These are phyloP conservation scores for Eimeria sp. DNA, from an alignment of 169 alveolate genomes.

Conservation along the genomic window DNA sequence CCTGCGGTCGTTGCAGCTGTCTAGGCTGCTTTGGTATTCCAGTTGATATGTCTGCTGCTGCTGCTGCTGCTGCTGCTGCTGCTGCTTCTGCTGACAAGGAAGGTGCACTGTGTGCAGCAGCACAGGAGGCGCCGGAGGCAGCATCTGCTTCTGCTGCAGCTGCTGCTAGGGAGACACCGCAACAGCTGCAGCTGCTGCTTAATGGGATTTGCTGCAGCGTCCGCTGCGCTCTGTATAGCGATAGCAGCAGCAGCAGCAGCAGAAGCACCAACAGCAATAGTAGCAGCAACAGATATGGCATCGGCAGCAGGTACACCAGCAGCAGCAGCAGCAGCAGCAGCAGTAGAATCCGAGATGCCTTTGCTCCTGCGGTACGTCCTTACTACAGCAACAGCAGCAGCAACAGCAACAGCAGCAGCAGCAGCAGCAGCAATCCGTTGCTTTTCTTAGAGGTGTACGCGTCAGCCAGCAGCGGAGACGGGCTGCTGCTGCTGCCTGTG, in stretches of 20 bases:
- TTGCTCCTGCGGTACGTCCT: constrained; percentile 6
- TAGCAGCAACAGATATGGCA: constrained; percentile 24
- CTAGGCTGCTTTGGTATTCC: constrained; percentile 42
- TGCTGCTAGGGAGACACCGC: neutral
- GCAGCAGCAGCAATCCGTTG: constrained; percentile 39
- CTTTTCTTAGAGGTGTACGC: constrained; percentile 23
- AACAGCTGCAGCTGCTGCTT: constrained; percentile 6
- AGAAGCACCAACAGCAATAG: constrained; percentile 45
- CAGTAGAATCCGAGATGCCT: constrained; percentile 38
- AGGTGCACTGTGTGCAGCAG: too few species aligned
- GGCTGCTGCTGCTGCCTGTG: constrained; percentile 45
- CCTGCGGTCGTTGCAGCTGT: constrained; percentile 44
- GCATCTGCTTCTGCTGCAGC: neutral
- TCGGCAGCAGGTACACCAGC: constrained; percentile 24
- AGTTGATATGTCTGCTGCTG: neutral
- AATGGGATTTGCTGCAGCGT: constrained; percentile 60
- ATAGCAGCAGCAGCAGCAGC: constrained; percentile 23
- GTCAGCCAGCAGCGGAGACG: constrained; percentile 35
- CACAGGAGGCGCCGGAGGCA: neutral
- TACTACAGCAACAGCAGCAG: constrained; percentile 16
- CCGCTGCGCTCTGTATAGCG: constrained; percentile 28
- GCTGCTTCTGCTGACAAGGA: constrained; percentile 42
- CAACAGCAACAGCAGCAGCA: constrained; percentile 63
- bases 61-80: neutral
- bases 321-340: constrained; percentile 72